These are phyloP conservation scores for Neolentinus lepideus DNA, from an alignment of 1,284 basidiomycete genomes.

Conservation along the genomic window DNA sequence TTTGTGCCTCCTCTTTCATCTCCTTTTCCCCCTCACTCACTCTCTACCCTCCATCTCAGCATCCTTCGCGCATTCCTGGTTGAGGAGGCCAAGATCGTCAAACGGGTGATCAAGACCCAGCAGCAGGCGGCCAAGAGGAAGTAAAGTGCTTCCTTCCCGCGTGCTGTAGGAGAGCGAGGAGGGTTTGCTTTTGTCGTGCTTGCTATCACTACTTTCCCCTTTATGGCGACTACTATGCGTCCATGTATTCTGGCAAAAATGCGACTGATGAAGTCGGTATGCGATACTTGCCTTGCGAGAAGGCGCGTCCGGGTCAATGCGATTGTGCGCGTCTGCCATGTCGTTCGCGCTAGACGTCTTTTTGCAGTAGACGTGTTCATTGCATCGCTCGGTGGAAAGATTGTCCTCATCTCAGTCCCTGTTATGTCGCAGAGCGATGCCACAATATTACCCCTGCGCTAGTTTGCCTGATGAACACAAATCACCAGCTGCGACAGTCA, in stretches of 20 bases:
- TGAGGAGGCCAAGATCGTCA: conserved; percentile 99
- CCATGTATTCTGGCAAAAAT: conserved; percentile 1
- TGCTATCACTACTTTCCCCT: not conserved
- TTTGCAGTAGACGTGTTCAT: no score
- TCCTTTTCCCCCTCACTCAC: not conserved
- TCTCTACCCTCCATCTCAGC: conserved; percentile 31
- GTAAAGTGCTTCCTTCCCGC: conserved; percentile 15
- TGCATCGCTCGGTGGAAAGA: no score
- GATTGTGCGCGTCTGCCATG: not conserved
- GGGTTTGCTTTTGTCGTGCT: not conserved
- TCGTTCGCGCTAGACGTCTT: no score
- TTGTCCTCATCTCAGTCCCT: no score
- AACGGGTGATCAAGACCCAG: conserved; percentile 96
- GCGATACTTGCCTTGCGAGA: not conserved
- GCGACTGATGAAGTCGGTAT: not conserved
- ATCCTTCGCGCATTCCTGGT: conserved; percentile 98
- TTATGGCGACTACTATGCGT: not conserved
- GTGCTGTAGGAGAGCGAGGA: not conserved
- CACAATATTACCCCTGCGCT: no score
- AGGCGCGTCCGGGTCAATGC: not conserved
- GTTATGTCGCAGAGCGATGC: no score
- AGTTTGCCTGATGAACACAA: no score
- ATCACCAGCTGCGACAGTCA: no score
- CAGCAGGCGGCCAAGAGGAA: conserved; percentile 34
- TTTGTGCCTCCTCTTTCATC: conserved; percentile 28